Evolutionary conservation across 805 yeast genomes (phyloP), one percentile per base, ranked within the genome.

Genomic region (Candida anglica): DNA sequence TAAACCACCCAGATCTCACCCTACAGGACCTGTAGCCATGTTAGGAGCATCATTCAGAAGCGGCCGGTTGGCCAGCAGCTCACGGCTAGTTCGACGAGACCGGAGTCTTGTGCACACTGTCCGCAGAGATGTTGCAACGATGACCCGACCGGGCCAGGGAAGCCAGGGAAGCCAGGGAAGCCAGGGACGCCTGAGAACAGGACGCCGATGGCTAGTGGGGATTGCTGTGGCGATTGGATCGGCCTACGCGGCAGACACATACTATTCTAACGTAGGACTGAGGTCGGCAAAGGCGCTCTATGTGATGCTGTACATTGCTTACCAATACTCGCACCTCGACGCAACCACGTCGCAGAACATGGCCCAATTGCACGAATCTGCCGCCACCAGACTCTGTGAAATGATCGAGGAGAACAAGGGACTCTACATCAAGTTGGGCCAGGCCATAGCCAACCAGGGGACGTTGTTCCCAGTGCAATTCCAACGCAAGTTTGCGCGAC

Each of bases 361-460:
- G n/a, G 71, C 68, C 15, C 69, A 69, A 0, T 53, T 84, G 7
- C 93, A 84, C 44, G 77, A 75, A 37, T 55, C 74, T 18, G 73
- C 75, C 23, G 75, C 91, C 4, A 69, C 58, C 29, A 37, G 37
- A 26, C 43, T 64, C 11, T 43, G 60, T 13, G 36, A 54, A 21
- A 41, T 64, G 46, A 35, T 65, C 18, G 45, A 48, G 40, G 34
- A 39, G 6, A 64, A 65, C 40, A 64, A 60, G 42, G 71, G 71
- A 2, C 63, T 85, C 14, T 85, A 81, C 50, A 79, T 85, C 52
- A 84, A 84, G 52, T 56, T 81, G 44, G 94, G 93, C 16, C 93
- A 84, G 64, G 80, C 85, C 33, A 69, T 84, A 29, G 91, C 93
- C 2, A 77, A 83, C 48, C 93, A 85, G 52, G 79, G 86, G 1